phyloP scores from a whole-genome alignment of 768 basidiomycete genomes.

The Russula sp. region DNA sequence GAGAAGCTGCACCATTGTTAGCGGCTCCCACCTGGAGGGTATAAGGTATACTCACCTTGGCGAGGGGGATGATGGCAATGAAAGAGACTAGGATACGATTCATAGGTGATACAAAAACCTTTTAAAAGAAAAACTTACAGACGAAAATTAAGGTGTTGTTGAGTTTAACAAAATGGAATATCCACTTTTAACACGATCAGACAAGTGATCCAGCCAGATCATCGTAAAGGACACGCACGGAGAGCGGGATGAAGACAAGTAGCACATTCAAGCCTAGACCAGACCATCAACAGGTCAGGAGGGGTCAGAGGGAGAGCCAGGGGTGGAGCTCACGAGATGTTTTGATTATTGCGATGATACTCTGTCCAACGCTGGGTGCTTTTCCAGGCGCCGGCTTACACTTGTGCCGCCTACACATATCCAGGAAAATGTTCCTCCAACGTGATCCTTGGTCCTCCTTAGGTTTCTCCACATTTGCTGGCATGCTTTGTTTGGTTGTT shows the following conservation, averaged over 20 bases:
- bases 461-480: too few species aligned
- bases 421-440: not conserved
- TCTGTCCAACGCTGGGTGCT: conserved; percentile 41
- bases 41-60: conserved; percentile 45
- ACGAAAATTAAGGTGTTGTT: conserved; percentile 62
- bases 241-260: conserved; percentile 64
- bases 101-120: not conserved
- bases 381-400: conserved; percentile 32
- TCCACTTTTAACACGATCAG: conserved; percentile 56
- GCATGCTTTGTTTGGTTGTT: not conserved
- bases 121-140: conserved; percentile 41
- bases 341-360: conserved; percentile 47
- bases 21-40: not conserved
- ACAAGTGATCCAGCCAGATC: conserved; percentile 1
- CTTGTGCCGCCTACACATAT: not conserved
- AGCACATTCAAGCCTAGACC: conserved; percentile 61
- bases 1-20: conserved; percentile 44
- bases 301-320: not conserved
- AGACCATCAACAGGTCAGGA: not conserved
- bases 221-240: conserved; percentile 37
- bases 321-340: conserved; percentile 47
- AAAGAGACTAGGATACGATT: conserved; percentile 50
- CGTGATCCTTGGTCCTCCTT: not conserved
- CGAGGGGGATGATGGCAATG: conserved; percentile 77
- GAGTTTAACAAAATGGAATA: conserved; percentile 52